These are phyloP conservation scores for Malus hybrid DNA, from an alignment of 331 rosid species.

Conservation along the genomic window DNA sequence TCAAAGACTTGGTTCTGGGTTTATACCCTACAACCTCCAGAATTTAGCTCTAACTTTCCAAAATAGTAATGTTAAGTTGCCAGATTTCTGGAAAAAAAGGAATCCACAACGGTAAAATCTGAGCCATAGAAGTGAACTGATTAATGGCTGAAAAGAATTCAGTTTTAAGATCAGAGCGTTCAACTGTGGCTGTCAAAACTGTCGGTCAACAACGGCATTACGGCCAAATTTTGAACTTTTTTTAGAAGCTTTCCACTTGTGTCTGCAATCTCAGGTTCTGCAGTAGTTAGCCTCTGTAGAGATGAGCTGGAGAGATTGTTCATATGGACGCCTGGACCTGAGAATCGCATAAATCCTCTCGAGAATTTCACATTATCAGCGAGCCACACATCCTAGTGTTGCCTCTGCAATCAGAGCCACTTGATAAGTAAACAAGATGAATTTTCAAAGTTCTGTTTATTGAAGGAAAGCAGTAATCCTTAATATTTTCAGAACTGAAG, in stretches of 20 bases:
- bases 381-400: not conserved
- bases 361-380: not conserved
- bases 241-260: not conserved
- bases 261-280: not conserved
- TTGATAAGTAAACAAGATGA: not conserved
- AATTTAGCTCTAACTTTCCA: too few species aligned
- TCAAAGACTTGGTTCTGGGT: too few species aligned
- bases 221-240: not conserved
- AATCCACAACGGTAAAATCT: not conserved
- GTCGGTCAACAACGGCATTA: not conserved
- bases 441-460: not conserved
- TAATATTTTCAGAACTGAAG: not conserved
- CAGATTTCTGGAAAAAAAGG: not conserved
- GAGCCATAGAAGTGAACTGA: not conserved
- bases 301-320: not conserved
- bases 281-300: not conserved
- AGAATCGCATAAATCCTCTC: too few species aligned
- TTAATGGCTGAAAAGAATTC: not conserved
- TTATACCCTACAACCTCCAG: too few species aligned
- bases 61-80: not conserved
- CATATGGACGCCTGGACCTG: too few species aligned
- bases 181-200: not conserved
- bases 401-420: not conserved
- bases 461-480: not conserved
- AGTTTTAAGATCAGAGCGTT: not conserved